Conservation (phyloP, 805 yeast species). For the Wickerhamiella occidentalis region DNA sequence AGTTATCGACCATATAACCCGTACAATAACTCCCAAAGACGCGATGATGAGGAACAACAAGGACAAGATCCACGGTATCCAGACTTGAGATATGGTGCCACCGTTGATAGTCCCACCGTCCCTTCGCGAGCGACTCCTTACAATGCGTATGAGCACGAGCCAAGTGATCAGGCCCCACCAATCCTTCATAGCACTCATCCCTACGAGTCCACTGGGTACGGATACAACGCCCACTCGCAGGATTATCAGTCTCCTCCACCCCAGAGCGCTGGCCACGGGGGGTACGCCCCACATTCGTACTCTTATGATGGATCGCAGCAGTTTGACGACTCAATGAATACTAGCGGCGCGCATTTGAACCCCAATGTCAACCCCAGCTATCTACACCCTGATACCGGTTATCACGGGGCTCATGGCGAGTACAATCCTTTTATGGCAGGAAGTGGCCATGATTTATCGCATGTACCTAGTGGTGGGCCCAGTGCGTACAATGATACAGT, state of each 20-base stretch:
- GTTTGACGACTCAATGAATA: background rate
- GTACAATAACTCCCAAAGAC: constrained; percentile 3
- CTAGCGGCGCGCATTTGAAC: background rate
- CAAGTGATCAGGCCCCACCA: background rate
- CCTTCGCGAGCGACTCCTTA: background rate
- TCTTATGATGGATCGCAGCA: background rate
- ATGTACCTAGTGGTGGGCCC: background rate
- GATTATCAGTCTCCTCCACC: background rate
- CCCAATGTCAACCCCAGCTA: background rate
- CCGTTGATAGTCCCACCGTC: background rate
- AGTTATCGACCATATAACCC: constrained; percentile 4
- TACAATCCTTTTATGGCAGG: background rate
- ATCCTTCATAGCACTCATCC: background rate
- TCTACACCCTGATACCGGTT: background rate
- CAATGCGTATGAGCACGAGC: constrained; percentile 1
- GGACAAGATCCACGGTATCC: background rate
- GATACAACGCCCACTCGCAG: background rate
- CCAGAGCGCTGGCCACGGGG: background rate
- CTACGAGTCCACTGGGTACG: background rate
- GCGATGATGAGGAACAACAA: background rate
- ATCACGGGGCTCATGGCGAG: background rate
- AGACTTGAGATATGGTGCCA: background rate
- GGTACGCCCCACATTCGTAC: background rate
- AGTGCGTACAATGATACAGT: background rate
- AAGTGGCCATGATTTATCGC: background rate